These are phyloP conservation scores for Diatrype stigma DNA, from an alignment of 2,329 filamentous ascomycete genomes.

Conservation along the genomic window DNA sequence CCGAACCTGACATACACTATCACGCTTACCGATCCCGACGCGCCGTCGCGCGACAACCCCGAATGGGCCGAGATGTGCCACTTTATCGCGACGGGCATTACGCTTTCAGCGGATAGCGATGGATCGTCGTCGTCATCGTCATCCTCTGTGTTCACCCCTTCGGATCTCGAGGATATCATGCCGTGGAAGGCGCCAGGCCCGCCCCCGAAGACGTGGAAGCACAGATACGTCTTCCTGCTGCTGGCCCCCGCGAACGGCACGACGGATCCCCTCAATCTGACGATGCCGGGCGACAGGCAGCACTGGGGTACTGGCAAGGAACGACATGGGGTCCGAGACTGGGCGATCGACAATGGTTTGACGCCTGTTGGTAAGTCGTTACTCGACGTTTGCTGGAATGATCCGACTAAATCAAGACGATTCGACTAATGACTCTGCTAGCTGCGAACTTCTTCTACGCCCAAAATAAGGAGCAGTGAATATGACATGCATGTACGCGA, in stretches of 20 bases:
- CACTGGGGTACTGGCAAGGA: slow-evolving; percentile 35
- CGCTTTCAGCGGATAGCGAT: neutral
- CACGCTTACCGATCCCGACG: slow-evolving; percentile 39
- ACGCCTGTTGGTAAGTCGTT: slow-evolving; percentile 35
- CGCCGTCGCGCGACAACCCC: slow-evolving; percentile 36
- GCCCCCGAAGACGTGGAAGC: slow-evolving; percentile 37
- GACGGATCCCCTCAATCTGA: slow-evolving; percentile 28
- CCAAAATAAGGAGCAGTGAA: slow-evolving; percentile 34
- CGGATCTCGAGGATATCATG: slow-evolving; percentile 31
- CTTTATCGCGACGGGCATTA: slow-evolving; percentile 36
- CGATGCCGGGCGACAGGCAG: slow-evolving; percentile 32
- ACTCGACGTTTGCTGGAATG: neutral
- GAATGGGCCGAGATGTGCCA: slow-evolving; percentile 44
- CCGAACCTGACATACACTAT: slow-evolving; percentile 23
- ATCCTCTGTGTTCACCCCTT: slow-evolving; percentile 14
- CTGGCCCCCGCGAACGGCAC: slow-evolving; percentile 37
- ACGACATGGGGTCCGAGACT: slow-evolving; percentile 34
- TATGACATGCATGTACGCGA: no score
- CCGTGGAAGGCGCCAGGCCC: slow-evolving; percentile 38
- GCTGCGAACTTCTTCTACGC: slow-evolving; percentile 41
- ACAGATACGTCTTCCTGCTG: slow-evolving; percentile 39
- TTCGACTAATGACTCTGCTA: no score
- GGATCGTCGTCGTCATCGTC: no score
- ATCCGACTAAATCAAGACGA: no score
- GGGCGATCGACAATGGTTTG: slow-evolving; percentile 37